These are phyloP conservation scores for Colletotrichum zoysiae DNA, from an alignment of 2,329 filamentous ascomycete genomes.

Conservation along the genomic window DNA sequence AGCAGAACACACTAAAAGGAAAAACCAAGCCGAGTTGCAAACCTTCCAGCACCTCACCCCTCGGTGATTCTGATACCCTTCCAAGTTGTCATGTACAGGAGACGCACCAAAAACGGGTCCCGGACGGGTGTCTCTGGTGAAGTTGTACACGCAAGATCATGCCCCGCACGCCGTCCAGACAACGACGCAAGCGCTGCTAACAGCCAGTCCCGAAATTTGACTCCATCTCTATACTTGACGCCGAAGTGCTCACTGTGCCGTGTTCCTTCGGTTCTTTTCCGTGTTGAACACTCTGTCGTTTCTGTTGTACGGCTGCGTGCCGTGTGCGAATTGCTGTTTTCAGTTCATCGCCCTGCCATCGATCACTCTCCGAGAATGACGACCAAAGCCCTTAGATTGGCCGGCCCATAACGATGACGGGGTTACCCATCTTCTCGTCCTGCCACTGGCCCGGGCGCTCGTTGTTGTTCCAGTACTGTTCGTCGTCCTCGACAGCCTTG, in stretches of 20 bases:
- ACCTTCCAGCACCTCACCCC: neutral
- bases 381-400: slow-evolving; percentile 13
- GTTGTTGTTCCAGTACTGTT: slow-evolving; percentile 41
- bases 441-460: slow-evolving; percentile 38
- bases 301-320: slow-evolving; percentile 3
- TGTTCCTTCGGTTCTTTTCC: neutral
- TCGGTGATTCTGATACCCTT: neutral
- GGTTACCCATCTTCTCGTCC: slow-evolving; percentile 38
- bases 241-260: neutral
- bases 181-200: neutral
- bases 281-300: slow-evolving; percentile 8
- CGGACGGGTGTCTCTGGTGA: neutral
- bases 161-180: neutral
- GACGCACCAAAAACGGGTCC: neutral
- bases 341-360: no score
- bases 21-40: neutral
- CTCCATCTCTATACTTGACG: slow-evolving; percentile 3
- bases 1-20: neutral
- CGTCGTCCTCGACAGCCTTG: slow-evolving; percentile 40
- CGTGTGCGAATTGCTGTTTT: neutral
- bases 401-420: slow-evolving; percentile 25
- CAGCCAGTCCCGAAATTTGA: neutral
- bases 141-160: neutral
- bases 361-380: neutral
- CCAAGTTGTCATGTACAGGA: neutral